Percentiles rank a stretch among this genome's conserved stretches.
Conservation (phyloP, 306 rosid species). For the Casuarina equisetifolia region DNA sequence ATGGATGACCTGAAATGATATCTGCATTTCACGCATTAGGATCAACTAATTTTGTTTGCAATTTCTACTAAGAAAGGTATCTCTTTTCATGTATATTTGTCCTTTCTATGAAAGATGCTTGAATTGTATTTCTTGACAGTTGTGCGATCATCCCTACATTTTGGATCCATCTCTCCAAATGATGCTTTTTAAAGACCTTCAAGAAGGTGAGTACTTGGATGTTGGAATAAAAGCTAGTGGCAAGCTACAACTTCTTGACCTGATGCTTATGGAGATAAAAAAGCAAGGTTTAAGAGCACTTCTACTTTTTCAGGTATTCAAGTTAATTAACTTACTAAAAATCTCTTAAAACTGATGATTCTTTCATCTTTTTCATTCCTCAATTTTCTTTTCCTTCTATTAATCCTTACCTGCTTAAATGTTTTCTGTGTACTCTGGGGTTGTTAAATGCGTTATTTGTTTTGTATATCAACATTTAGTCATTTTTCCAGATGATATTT, state of each 20-base stretch:
- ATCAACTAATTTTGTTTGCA: not conserved
- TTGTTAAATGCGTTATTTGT: not conserved
- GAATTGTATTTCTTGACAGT: slow-evolving; percentile 51
- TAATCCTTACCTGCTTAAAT: not conserved
- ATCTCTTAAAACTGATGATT: slow-evolving; percentile 1
- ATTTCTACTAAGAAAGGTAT: not conserved
- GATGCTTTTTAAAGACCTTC: slow-evolving; percentile 44
- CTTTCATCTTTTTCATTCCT: not conserved
- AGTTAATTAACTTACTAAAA: not conserved
- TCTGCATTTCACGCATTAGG: not conserved
- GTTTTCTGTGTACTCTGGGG: not conserved
- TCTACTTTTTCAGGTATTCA: slow-evolving; percentile 72
- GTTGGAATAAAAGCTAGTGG: slow-evolving; percentile 82
- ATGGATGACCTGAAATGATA: not conserved
- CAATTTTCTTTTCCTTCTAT: not conserved
- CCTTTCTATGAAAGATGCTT: not conserved
- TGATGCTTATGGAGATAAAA: slow-evolving; percentile 73
- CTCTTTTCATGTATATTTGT: slow-evolving; percentile 19
- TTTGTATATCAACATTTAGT: not conserved
- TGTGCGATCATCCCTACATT: slow-evolving; percentile 83
- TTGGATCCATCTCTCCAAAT: slow-evolving; percentile 41
- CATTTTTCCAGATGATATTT: not conserved
- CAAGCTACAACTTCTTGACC: slow-evolving; percentile 85
- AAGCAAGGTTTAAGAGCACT: slow-evolving; percentile 58
- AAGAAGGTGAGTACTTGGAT: slow-evolving; percentile 45